Percentiles rank a stretch among this genome's conserved stretches.
Evolutionary conservation across 2,329 filamentous ascomycete species (phyloP).

Genomic region (Hypoxylon sp.): DNA sequence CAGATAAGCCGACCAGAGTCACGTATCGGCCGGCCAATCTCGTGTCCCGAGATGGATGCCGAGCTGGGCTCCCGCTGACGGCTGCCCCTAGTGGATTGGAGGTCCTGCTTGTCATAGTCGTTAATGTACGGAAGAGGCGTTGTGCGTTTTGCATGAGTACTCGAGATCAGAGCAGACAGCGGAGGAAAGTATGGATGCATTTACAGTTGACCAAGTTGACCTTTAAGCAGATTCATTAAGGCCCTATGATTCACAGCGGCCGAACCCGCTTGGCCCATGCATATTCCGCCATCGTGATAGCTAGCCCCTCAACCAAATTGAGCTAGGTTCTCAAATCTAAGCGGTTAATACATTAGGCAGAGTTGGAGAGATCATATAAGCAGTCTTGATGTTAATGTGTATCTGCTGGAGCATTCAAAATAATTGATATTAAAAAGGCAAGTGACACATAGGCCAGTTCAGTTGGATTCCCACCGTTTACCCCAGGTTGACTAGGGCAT

Average conservation of each 20-base stretch:
- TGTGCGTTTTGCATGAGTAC: neutral
- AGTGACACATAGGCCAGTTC: neutral
- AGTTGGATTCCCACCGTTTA: neutral
- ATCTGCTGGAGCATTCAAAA: neutral
- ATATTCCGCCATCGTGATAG: neutral
- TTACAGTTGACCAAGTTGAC: neutral
- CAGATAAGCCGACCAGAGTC: constrained; percentile 41
- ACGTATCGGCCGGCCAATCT: constrained; percentile 44
- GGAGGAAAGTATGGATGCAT: neutral
- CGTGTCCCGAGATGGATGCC: constrained; percentile 39
- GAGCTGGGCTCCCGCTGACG: constrained; percentile 35
- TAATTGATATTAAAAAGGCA: neutral
- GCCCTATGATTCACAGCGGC: constrained; percentile 18
- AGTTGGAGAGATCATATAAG: neutral
- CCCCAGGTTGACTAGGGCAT: no score
- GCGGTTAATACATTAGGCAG: no score
- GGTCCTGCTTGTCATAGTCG: constrained; percentile 22
- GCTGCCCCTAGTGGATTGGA: constrained; percentile 38
- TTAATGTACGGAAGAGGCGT: neutral
- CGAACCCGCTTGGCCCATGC: constrained; percentile 18
- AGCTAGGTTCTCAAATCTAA: constrained; percentile 20
- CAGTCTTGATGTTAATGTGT: neutral
- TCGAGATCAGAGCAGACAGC: neutral
- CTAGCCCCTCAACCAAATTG: constrained; percentile 12
- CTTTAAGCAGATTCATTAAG: no score